Evolutionary conservation across 2,329 filamentous ascomycete species (phyloP), one percentile per base, ranked within the genome.

Genomic region (Microdochium trichocladiopsis): DNA sequence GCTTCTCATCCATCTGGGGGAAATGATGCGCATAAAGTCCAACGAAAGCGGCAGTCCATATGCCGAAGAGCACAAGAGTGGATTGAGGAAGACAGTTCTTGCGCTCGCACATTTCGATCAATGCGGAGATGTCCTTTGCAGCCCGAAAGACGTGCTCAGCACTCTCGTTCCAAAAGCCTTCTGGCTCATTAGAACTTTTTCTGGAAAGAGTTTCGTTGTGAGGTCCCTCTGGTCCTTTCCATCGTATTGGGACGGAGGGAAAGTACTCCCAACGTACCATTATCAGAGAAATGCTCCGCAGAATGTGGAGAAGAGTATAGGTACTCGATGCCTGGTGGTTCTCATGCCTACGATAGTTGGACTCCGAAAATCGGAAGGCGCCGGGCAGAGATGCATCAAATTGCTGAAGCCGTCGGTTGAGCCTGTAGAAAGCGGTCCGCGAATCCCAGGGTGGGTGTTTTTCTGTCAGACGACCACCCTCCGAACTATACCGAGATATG

Each of bases 201-300:
- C 73, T 63, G 2, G 76, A 69, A 52, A 84, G 82, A 0, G 69
- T 70, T 49, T 73, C 72, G 58, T 87, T 84, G 11, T 87, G 65
- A 0, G 85, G 84, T 0, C 79, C 79, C 31, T 69, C 58, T 1
- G 79, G 79, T 21, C 62, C 66, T 2, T 61, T 55, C 57, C 74
- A 80, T 9, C 74, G 72, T 16, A 86, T 71, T 2, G 84, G 81
- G 14, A 86, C 75, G 60, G 86, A 87, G 0, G 84, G 83, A 24
- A 88, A 75, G 55, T 84, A 87, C 62, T 88, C 84, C 55, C 85
- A 75, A 60, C 87, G 82, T 24, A 88, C 72, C 70, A 87, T 82
- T 55, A 90, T 83, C 52, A 79, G 76, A 62, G 83, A 88, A 2
- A 88, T 71, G 2, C 79, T 78, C 53, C 82, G 78, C 1, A 88